Evolutionary conservation across 257 asterid genomes (phyloP).

Genomic region (Rauvolfia tetraphylla): DNA sequence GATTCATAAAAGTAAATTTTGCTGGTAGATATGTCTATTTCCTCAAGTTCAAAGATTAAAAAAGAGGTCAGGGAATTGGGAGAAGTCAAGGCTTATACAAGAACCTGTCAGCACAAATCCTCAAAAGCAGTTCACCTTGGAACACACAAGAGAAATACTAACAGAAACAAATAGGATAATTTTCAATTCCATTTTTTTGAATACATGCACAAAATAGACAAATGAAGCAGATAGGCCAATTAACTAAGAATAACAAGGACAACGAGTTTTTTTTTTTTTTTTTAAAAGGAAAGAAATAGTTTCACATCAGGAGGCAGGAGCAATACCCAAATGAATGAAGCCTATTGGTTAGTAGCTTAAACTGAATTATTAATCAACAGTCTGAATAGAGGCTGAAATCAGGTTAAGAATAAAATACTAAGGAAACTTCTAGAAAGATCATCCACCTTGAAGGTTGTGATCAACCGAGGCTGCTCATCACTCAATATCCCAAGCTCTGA

Average conservation of each 20-base stretch:
- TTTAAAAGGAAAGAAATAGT: too few species aligned
- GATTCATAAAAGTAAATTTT: neutral
- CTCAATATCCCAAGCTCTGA: conserved; percentile 97
- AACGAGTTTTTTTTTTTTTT: too few species aligned
- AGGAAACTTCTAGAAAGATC: neutral
- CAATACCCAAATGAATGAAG: neutral
- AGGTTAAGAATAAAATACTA: neutral
- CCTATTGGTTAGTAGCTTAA: neutral
- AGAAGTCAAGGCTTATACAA: neutral
- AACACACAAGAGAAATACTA: neutral
- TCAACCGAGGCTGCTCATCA: conserved; percentile 74
- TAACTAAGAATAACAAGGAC: too few species aligned
- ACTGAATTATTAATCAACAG: neutral
- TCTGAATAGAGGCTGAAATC: neutral
- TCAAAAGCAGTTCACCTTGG: neutral
- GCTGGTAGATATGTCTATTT: neutral
- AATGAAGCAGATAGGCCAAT: neutral
- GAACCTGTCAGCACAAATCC: neutral
- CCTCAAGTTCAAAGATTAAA: neutral
- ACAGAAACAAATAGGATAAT: neutral
- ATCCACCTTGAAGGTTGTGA: conserved; percentile 81
- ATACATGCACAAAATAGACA: neutral
- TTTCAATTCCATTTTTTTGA: neutral
- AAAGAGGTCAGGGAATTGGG: neutral
- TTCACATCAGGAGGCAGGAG: neutral